phyloP scores from a whole-genome alignment of 2,329 filamentous ascomycete species.

The Teratosphaeria epicoccoides region DNA sequence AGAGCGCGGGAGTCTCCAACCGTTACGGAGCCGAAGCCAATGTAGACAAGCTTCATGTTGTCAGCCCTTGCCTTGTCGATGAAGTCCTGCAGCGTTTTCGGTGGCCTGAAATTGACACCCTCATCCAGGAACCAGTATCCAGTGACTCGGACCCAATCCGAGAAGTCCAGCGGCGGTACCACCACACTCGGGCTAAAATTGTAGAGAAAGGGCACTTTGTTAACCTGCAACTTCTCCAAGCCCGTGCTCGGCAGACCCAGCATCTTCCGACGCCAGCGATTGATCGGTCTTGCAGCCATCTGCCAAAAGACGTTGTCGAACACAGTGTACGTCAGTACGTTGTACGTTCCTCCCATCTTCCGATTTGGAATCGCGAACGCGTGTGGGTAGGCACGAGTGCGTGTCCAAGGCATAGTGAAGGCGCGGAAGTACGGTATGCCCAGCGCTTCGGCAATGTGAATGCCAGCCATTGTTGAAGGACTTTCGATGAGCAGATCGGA shows the following conservation, averaged over 20 bases:
- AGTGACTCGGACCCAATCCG: constrained; percentile 93
- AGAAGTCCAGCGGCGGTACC: constrained; percentile 87
- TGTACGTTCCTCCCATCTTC: constrained; percentile 92
- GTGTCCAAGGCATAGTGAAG: constrained; percentile 98
- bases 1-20: constrained; percentile 80
- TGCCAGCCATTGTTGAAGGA: constrained; percentile 92
- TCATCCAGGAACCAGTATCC: constrained; percentile 98
- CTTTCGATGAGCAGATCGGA: constrained; percentile 89
- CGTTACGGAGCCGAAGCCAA: constrained; percentile 93
- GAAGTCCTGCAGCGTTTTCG: constrained; percentile 64
- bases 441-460: constrained; percentile 91
- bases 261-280: constrained; percentile 77
- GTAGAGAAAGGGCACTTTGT: constrained; percentile 97
- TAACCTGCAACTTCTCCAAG: constrained; percentile 83
- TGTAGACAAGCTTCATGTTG: constrained; percentile 85
- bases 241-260: constrained; percentile 70
- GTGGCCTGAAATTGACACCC: constrained; percentile 57
- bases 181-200: constrained; percentile 94
- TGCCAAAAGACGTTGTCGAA: constrained; percentile 98
- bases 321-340: constrained; percentile 88
- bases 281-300: constrained; percentile 80
- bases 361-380: constrained; percentile 87
- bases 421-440: constrained; percentile 91
- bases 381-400: constrained; percentile 89
- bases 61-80: constrained; percentile 74